Evolutionary conservation across 257 asterid species (phyloP), one percentile per base, ranked within the genome.

Genomic region (Primulina eburnea): DNA sequence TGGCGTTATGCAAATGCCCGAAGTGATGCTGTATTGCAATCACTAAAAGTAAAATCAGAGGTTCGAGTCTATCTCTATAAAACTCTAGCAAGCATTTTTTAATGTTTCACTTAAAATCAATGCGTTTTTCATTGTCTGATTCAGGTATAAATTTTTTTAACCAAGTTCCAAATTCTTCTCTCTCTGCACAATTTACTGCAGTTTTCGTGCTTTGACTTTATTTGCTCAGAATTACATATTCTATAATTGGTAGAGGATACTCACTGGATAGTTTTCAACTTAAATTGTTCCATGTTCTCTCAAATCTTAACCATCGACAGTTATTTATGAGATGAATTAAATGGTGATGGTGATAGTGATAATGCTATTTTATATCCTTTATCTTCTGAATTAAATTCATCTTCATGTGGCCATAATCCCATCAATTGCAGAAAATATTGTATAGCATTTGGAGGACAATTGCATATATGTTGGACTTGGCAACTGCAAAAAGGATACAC

Each of bases 1-100:
- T 94, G 99, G 98, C 83, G 82, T 68, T 94, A 77, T 69, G 87
- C 89, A 26, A 91, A 84, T 89, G 97, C 95, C 34, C 82, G 65
- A 70, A 76, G 82, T 43, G 79, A 76, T 74, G 83, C 85, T 75
- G 82, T 83, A 21, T 68, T 82, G 82, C 77, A 55, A 64, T 70
- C 75, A 38, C 95, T 86, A 76, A 84, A 79, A 76, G 84, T 68
- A 71, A 86, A 84, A 70, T 78, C 98, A 43, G 94, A 90, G 97
- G 98, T 93, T 74, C 61, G 83, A 26, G 30, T 67, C 60, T 33
- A 57, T 75, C 37, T 62, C 28, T 60, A 32, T 74, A 55, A 38
- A 37, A 43, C 68, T 72, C 60, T 30, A 12, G 56, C 35, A 32
- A 62, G 40, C 60, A 60, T 30, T 55, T 68, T 43, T 29, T 40